phyloP scores from a whole-genome alignment of 2,329 filamentous ascomycete genomes.

The Ophiostoma triangulosporum region DNA sequence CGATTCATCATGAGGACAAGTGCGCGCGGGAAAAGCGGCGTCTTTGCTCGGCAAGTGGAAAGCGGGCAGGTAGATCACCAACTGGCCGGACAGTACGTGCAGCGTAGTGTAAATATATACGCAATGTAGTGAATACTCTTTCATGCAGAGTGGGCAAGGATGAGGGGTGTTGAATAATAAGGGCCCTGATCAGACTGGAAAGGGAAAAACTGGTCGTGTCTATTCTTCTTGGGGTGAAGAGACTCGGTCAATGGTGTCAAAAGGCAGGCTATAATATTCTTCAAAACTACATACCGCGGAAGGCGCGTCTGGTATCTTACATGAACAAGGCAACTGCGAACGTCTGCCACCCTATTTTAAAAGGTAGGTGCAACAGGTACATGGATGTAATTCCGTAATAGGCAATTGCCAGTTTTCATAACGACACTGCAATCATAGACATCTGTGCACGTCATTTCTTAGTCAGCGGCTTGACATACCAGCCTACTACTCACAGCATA shows the following conservation, averaged over 20 bases:
- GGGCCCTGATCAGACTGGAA: background rate
- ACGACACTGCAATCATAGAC: too few relatives aligned
- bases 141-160: background rate
- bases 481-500: too few relatives aligned
- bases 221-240: background rate
- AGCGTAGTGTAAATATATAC: too few relatives aligned
- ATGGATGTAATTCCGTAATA: too few relatives aligned
- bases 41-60: background rate
- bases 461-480: too few relatives aligned
- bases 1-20: background rate
- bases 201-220: background rate
- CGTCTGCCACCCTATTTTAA: background rate
- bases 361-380: too few relatives aligned
- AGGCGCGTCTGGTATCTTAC: background rate
- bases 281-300: background rate
- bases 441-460: too few relatives aligned
- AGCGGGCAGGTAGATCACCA: background rate
- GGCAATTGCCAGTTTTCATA: too few relatives aligned
- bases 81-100: background rate
- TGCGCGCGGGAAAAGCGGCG: background rate
- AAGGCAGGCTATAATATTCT: background rate
- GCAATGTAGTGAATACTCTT: background rate
- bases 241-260: background rate
- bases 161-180: background rate
- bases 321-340: background rate